phyloP scores from a whole-genome alignment of 148 eudicot species.

The Camellia japonica region DNA sequence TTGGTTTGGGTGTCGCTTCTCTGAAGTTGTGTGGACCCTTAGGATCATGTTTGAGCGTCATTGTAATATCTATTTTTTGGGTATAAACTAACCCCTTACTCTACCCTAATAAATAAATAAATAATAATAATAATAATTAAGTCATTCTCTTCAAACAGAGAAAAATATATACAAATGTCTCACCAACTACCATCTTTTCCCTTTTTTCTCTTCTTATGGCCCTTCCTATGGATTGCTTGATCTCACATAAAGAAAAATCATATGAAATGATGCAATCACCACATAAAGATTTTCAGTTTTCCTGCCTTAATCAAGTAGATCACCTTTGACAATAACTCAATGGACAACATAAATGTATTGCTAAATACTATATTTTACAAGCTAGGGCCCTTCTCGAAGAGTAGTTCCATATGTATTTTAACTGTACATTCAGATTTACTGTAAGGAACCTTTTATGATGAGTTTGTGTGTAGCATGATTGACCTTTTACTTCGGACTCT shows the following conservation, averaged over 20 bases:
- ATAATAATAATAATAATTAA: background rate
- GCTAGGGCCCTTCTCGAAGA: background rate
- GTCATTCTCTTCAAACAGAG: background rate
- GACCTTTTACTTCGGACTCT: too few relatives aligned
- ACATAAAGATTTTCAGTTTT: background rate
- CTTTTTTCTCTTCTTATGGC: background rate
- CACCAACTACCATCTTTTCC: slow-evolving; percentile 1
- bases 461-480: too few relatives aligned
- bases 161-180: background rate
- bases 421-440: too few relatives aligned
- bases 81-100: too few relatives aligned
- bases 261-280: background rate
- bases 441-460: too few relatives aligned
- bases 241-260: background rate
- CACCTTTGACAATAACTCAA: background rate
- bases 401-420: background rate
- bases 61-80: too few relatives aligned
- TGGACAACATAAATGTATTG: background rate
- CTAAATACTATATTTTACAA: background rate
- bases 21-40: too few relatives aligned
- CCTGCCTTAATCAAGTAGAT: too few relatives aligned
- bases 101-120: too few relatives aligned
- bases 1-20: too few relatives aligned
- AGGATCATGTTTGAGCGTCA: too few relatives aligned
- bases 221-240: background rate